Evolutionary conservation across 495 filamentous ascomycete genomes (phyloP).

Genomic region (Ascobolus immersus): DNA sequence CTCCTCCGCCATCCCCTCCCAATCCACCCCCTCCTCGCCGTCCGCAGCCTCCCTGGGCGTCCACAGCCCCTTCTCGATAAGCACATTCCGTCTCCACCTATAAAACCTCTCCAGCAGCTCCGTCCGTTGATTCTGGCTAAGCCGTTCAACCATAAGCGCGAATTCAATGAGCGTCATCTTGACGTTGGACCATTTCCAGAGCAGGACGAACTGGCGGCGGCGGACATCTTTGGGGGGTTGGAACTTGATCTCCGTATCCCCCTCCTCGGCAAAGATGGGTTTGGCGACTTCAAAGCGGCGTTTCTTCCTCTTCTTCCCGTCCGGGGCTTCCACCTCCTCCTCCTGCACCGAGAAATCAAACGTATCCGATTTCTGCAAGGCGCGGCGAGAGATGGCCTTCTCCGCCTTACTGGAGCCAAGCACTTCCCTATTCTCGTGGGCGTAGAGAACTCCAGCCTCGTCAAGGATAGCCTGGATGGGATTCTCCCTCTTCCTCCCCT

Average conservation of each 20-base stretch:
- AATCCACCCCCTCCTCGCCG: constrained; percentile 8
- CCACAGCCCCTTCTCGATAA: constrained; percentile 18
- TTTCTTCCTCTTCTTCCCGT: background rate
- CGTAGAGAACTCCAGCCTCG: constrained; percentile 75
- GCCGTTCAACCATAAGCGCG: constrained; percentile 75
- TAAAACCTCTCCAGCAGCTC: constrained; percentile 70
- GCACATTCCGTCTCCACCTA: constrained; percentile 23
- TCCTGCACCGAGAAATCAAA: constrained; percentile 17
- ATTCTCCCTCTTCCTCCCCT: constrained; percentile 27
- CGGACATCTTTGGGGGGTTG: constrained; percentile 50
- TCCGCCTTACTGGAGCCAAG: constrained; percentile 73
- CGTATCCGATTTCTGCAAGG: constrained; percentile 36
- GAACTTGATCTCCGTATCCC: constrained; percentile 35
- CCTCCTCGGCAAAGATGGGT: constrained; percentile 5
- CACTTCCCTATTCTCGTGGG: constrained; percentile 88
- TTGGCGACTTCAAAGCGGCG: constrained; percentile 1
- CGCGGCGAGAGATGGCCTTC: constrained; percentile 47
- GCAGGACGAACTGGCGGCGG: constrained; percentile 68
- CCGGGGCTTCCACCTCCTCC: background rate
- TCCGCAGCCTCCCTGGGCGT: constrained; percentile 16
- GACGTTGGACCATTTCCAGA: constrained; percentile 52
- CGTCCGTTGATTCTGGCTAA: constrained; percentile 66
- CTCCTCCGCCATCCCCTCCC: background rate
- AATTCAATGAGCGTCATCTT: too few relatives aligned
- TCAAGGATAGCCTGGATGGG: constrained; percentile 74